Base-by-base conservation (phyloP, 2,329 filamentous ascomycete genomes). In the Metarhizium album region DNA sequence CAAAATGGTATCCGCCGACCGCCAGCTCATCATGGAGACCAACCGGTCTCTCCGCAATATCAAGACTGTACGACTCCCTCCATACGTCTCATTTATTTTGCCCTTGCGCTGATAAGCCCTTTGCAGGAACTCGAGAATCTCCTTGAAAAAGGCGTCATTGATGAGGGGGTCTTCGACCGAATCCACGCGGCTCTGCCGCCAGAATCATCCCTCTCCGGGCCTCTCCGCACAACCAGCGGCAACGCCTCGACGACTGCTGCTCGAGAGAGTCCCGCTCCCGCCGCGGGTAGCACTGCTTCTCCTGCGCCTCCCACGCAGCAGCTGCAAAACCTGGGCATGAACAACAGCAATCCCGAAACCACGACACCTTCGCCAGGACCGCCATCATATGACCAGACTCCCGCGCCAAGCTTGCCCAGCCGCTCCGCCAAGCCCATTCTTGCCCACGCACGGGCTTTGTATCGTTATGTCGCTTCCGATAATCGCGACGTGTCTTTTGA, bases 11-110 rank as follows among this genome's bases (percentile, higher is more conserved):
- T 67, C 68, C 53, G 59, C 68, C 55, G 75, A 80, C 59, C 78
- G 78, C 58, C 78, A 81, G 62, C 73, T 72, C 56, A 76, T 80
- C 62, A 80, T 82, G 57, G 78, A 80, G 78, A 82, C 84, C 70
- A 93, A 91, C 74, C 82, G 89, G 71, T 90, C 88, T 64, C 81
- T 95, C 64, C 84, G 89, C 57, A 85, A 81, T 62, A 90, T 95
- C 73, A 90, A 89, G 73, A 89, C 85, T 64, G 89, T 90, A 51
- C 37, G 49, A 9, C 14, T 35, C 14, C 33, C 33, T 35, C 14
- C 37, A 4, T 4, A 11, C 42, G 6, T 14, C 14, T 3, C 8
- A 8, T 24, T 5, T 14, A 4, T n/a, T 14, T 11, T 7, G 2
- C 3, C 9, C 33, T 9, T 9, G 27, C 42, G 7, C 37, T 43